phyloP scores from a whole-genome alignment of 1,284 basidiomycete genomes.

The Leccinum ponderosum region DNA sequence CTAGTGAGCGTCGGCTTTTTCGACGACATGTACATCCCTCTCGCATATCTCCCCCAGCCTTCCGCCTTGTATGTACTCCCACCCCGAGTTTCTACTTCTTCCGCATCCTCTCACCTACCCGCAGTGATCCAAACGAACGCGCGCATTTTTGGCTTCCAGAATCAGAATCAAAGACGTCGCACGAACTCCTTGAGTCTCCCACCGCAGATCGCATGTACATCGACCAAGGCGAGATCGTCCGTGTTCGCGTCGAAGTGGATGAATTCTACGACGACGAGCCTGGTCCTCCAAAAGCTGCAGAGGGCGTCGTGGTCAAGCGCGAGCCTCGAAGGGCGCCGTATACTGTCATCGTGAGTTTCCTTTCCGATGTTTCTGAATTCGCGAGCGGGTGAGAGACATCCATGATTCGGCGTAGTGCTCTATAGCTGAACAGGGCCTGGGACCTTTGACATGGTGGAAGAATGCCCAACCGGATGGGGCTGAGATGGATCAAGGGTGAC shows the following conservation, averaged over 20 bases:
- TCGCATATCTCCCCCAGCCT: conserved; percentile 72
- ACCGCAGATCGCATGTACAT: conserved; percentile 81
- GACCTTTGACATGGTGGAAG: conserved; percentile 74
- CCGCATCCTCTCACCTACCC: background rate
- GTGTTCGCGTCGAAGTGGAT: conserved; percentile 85
- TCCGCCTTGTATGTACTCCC: conserved; percentile 66
- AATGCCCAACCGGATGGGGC: conserved; percentile 44
- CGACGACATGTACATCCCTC: conserved; percentile 87
- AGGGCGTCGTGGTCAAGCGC: conserved; percentile 60
- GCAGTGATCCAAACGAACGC: conserved; percentile 79
- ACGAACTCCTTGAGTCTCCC: conserved; percentile 70
- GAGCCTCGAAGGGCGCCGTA: conserved; percentile 69
- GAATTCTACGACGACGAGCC: conserved; percentile 93
- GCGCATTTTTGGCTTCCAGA: conserved; percentile 81
- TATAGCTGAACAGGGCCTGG: conserved; percentile 88
- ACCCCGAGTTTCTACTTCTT: background rate
- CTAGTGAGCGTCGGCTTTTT: conserved; percentile 92
- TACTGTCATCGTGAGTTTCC: conserved; percentile 62
- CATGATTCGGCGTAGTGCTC: conserved; percentile 58
- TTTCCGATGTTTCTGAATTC: background rate
- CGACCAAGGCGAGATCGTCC: conserved; percentile 80
- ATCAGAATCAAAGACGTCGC: conserved; percentile 53
- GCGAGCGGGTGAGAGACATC: background rate
- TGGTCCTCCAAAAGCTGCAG: conserved; percentile 73
- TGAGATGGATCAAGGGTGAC: conserved; percentile 36